Evolutionary conservation across 495 filamentous ascomycete species (phyloP).

Genomic region (Penicillium canescens): DNA sequence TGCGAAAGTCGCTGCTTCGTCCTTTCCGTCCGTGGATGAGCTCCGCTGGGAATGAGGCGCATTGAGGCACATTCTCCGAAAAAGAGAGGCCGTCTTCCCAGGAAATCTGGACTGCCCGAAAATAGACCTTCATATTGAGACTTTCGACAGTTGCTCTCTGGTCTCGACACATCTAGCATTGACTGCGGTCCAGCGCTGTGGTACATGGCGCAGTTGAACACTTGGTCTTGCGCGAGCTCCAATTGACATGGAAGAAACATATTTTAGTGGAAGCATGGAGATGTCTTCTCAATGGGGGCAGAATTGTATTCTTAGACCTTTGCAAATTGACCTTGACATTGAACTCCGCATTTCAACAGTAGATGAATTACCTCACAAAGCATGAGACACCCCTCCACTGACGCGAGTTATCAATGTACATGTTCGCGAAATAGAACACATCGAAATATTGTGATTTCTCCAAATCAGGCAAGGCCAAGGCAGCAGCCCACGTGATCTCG

Average conservation of each 20-base stretch:
- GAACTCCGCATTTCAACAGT: not conserved
- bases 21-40: slow-evolving; percentile 5
- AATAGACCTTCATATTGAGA: not conserved
- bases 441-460: not conserved
- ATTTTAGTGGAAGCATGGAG: not conserved
- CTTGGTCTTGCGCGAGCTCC: not conserved
- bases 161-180: slow-evolving; percentile 1
- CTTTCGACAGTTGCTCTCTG: not conserved
- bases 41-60: not conserved
- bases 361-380: slow-evolving; percentile 1
- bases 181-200: not conserved
- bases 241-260: not conserved
- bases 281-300: not conserved
- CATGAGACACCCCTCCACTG: too few species aligned
- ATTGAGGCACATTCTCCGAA: not conserved
- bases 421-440: too few species aligned
- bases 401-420: too few species aligned
- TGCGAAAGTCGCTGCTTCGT: slow-evolving; percentile 20
- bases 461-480: slow-evolving; percentile 9
- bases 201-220: not conserved
- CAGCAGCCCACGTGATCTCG: slow-evolving; percentile 41
- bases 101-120: not conserved
- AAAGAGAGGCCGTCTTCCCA: not conserved
- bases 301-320: slow-evolving; percentile 17
- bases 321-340: slow-evolving; percentile 3